phyloP scores from a whole-genome alignment of 1,139 yeast genomes.

The Hyphopichia wangnamkhiaoensis region DNA sequence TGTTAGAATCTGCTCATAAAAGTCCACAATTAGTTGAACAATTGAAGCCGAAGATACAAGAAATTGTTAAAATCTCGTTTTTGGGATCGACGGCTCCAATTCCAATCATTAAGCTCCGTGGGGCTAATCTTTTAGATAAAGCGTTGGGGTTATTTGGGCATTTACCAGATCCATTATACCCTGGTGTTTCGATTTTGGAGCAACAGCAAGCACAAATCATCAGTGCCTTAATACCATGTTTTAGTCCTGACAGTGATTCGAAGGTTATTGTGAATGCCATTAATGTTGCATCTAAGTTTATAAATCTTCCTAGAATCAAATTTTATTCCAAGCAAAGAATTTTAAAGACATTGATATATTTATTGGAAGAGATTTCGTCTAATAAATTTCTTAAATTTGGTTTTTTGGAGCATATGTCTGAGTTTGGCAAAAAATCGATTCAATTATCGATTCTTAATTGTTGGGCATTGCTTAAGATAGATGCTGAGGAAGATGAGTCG shows the following conservation, averaged over 20 bases:
- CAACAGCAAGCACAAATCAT: slow-evolving; percentile 95
- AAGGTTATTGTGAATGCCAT: slow-evolving; percentile 78
- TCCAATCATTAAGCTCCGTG: slow-evolving; percentile 59
- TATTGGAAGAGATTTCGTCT: slow-evolving; percentile 63
- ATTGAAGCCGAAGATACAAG: slow-evolving; percentile 59
- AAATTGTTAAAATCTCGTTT: slow-evolving; percentile 78
- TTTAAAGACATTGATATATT: slow-evolving; percentile 62
- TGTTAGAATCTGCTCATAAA: slow-evolving; percentile 45
- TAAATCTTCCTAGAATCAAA: slow-evolving; percentile 50
- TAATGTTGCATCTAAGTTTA: slow-evolving; percentile 75
- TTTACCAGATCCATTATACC: slow-evolving; percentile 71
- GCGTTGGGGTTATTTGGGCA: slow-evolving; percentile 52
- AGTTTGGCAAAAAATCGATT: slow-evolving; percentile 61
- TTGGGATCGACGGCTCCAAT: slow-evolving; percentile 79
- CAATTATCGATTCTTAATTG: slow-evolving; percentile 75
- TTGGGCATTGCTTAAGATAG: slow-evolving; percentile 81
- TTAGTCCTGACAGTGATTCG: slow-evolving; percentile 70
- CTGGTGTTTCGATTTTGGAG: slow-evolving; percentile 71
- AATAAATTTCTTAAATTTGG: slow-evolving; percentile 45
- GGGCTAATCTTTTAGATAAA: slow-evolving; percentile 59
- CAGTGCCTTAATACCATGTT: slow-evolving; percentile 90
- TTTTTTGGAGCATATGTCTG: slow-evolving; percentile 46
- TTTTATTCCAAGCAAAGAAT: slow-evolving; percentile 61
- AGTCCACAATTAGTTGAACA: slow-evolving; percentile 40
- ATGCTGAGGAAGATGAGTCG: slow-evolving; percentile 35